Conservation (phyloP, 352 stramenopile genomes). For the Peronospora destructor region DNA sequence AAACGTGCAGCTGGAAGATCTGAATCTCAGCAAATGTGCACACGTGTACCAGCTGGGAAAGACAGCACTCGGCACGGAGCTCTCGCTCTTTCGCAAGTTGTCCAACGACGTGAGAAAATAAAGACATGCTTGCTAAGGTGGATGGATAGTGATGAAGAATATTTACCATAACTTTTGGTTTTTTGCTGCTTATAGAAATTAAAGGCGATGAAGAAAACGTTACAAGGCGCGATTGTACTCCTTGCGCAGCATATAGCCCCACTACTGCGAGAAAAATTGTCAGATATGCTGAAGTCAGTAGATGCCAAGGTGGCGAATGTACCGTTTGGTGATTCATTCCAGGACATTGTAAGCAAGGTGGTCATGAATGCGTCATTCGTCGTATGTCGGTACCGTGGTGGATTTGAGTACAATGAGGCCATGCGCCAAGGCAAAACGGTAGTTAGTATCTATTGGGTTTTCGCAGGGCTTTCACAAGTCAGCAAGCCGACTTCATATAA, state of each 20-base stretch:
- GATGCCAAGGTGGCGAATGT: constrained; percentile 80
- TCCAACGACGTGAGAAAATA: constrained; percentile 34
- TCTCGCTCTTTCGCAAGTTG: constrained; percentile 42
- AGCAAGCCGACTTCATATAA: constrained; percentile 33
- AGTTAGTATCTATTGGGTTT: constrained; percentile 77
- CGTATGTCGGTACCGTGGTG: constrained; percentile 71
- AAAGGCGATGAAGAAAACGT: constrained; percentile 39
- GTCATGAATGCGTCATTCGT: constrained; percentile 76
- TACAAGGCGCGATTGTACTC: constrained; percentile 59
- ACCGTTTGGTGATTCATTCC: constrained; percentile 55
- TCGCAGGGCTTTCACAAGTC: constrained; percentile 40
- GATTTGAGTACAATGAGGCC: constrained; percentile 77
- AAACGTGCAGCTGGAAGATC: constrained; percentile 43
- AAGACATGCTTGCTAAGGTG: neutral
- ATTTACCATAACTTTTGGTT: constrained; percentile 2
- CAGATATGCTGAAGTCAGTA: constrained; percentile 55
- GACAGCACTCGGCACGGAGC: constrained; percentile 34
- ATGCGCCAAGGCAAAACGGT: constrained; percentile 60
- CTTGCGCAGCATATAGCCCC: constrained; percentile 70
- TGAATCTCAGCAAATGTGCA: constrained; percentile 35
- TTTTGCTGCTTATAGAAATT: constrained; percentile 32
- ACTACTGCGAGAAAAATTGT: constrained; percentile 51
- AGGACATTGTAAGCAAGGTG: constrained; percentile 72
- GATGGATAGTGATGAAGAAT: neutral
- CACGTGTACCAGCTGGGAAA: constrained; percentile 41